phyloP scores from a whole-genome alignment of 164 flowering plant species.

The Piper betle region DNA sequence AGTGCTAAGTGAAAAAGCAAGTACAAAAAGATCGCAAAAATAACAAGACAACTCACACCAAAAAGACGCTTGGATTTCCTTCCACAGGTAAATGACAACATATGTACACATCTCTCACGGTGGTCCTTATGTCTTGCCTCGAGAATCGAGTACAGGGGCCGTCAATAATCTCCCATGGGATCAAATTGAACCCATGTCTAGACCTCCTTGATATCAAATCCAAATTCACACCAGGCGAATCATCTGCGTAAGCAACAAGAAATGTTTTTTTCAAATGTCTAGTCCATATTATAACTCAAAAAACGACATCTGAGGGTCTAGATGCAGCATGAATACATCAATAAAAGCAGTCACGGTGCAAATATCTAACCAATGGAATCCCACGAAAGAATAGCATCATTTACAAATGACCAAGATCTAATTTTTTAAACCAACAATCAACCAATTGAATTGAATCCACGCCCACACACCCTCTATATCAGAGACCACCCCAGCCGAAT shows the following conservation, averaged over 20 bases:
- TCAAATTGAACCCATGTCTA: conserved; percentile 45
- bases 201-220: conserved; percentile 47
- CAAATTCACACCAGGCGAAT: conserved; percentile 13
- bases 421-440: too few relatives aligned
- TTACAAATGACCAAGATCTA: too few relatives aligned
- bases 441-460: too few relatives aligned
- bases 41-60: conserved; percentile 29
- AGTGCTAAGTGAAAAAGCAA: too few relatives aligned
- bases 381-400: too few relatives aligned
- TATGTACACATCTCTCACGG: conserved; percentile 26
- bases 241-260: conserved; percentile 12
- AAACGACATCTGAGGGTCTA: background rate
- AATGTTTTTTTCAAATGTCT: too few relatives aligned
- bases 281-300: background rate
- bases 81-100: conserved; percentile 59
- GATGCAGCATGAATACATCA: background rate
- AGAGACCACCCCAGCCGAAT: too few relatives aligned
- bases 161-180: conserved; percentile 24
- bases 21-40: background rate
- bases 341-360: too few relatives aligned
- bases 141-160: conserved; percentile 1
- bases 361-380: too few relatives aligned
- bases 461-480: too few relatives aligned
- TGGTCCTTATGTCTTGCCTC: conserved; percentile 2
- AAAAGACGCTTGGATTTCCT: conserved; percentile 29